Evolutionary conservation across 306 rosid genomes (phyloP).

Genomic region (Sicyos edulis): DNA sequence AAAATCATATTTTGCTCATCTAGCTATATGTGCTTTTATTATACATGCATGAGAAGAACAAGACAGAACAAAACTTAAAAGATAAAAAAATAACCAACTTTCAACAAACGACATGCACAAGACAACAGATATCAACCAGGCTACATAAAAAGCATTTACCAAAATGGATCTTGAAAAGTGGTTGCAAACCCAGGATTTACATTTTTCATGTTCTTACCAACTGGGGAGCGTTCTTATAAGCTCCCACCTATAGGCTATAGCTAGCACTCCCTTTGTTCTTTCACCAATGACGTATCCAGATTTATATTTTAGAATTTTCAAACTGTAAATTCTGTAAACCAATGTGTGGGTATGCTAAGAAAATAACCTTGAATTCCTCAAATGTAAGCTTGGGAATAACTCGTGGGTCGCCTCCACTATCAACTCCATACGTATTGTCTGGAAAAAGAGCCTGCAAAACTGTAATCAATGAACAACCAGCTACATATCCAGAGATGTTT

Average conservation of each 20-base stretch:
- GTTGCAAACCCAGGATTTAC: not conserved
- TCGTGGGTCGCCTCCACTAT: slow-evolving; percentile 94
- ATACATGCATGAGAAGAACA: not conserved
- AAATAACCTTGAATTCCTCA: slow-evolving; percentile 76
- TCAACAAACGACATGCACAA: not conserved
- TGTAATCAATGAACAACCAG: not conserved
- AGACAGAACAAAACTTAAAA: not conserved
- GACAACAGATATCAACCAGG: not conserved
- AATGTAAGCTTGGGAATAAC: slow-evolving; percentile 84
- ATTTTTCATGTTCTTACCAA: not conserved
- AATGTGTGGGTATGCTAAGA: not conserved
- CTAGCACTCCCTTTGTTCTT: not conserved
- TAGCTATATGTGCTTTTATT: not conserved
- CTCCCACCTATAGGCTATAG: not conserved
- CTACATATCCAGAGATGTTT: not conserved
- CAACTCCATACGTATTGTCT: slow-evolving; percentile 88
- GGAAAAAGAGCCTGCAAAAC: slow-evolving; percentile 83
- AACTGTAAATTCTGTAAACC: not conserved
- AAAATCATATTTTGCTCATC: not conserved
- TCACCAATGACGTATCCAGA: not conserved
- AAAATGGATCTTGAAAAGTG: not conserved
- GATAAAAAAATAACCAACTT: not conserved
- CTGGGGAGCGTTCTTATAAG: not conserved
- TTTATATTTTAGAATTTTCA: not conserved
- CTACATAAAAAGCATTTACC: not conserved